Evolutionary conservation across 371 early-diverging fungal species (phyloP), one percentile per base, ranked within the genome.

Genomic region (Dichotomocladium elegans): DNA sequence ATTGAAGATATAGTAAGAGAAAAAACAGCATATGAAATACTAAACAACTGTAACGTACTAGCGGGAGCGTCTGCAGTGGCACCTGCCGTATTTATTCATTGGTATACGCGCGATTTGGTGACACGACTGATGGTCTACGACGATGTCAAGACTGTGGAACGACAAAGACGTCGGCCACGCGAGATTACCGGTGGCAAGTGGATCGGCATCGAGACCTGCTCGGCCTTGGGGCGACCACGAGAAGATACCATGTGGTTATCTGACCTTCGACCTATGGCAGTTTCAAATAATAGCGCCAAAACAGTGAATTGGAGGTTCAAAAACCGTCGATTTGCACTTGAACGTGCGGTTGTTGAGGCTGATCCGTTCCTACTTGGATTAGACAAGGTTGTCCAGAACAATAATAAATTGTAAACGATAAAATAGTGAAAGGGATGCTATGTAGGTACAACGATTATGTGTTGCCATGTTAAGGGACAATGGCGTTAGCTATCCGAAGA

Each of bases 51-150:
- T 22, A 26, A 41, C n/a, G 30, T 50, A 21, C 27, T n/a, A 74
- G 76, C 76, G 34, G 76, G 76, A 14, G 44, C 67, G 1, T 72
- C 76, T 12, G 67, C 72, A 5, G 45, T 75, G 15, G 47, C 70
- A 14, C 77, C 77, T 19, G 57, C 72, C 1, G 26, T 61, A 8
- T 72, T 76, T 55, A 70, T 76, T 1, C 72, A 76, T 55, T 61
- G 53, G 47, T 66, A 69, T 44, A 72, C 70, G 14, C 61, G 53
- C 15, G 60, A 66, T n/a, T 63, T 70, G 41, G 70, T 68, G 0
- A 48, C 77, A 3, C 59, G 63, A 48, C 27, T 76, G n/a, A 58
- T 70, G 28, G 72, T 70, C 1, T 66, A 72, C 44, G 73, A 70
- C 43, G 68, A 70, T 55, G 49, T 70, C 29, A 67, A 68, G 31